Evolutionary conservation across 23 red algal species (phyloP).

Genomic region (Cyanidiococcus yangmingshanensis): DNA sequence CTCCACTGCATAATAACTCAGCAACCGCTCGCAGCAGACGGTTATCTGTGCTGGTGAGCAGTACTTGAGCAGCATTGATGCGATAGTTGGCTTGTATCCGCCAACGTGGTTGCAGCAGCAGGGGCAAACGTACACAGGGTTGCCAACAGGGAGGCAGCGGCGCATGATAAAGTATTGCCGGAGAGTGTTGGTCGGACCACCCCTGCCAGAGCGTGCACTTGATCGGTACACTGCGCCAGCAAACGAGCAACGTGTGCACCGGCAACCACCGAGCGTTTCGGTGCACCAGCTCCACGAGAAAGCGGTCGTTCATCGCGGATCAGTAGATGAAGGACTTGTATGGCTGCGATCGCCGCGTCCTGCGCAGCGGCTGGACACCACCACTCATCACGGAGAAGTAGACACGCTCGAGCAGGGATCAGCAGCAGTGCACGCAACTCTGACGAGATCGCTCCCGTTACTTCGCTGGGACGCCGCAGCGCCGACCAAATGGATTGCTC

Average conservation of each 20-base stretch:
- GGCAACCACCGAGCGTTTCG: background rate
- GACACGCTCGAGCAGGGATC: background rate
- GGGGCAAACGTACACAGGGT: background rate
- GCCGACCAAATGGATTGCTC: background rate
- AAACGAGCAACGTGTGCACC: background rate
- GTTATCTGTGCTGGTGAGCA: background rate
- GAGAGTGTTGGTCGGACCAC: background rate
- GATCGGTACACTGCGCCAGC: background rate
- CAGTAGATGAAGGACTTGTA: background rate
- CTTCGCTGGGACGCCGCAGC: background rate
- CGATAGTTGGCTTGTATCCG: background rate
- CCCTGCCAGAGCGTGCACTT: background rate
- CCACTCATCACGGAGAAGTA: background rate
- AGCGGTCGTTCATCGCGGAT: background rate
- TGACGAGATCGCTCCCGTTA: background rate
- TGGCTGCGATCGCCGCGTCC: background rate
- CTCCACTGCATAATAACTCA: background rate
- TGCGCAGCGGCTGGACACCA: background rate
- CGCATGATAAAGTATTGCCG: background rate
- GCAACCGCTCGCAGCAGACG: background rate
- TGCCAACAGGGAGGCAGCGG: background rate
- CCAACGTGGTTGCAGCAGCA: background rate
- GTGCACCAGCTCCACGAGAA: background rate
- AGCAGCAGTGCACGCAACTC: background rate
- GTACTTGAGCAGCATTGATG: background rate